Evolutionary conservation across 2,329 filamentous ascomycete species (phyloP).

Genomic region (Fusarium sp.): DNA sequence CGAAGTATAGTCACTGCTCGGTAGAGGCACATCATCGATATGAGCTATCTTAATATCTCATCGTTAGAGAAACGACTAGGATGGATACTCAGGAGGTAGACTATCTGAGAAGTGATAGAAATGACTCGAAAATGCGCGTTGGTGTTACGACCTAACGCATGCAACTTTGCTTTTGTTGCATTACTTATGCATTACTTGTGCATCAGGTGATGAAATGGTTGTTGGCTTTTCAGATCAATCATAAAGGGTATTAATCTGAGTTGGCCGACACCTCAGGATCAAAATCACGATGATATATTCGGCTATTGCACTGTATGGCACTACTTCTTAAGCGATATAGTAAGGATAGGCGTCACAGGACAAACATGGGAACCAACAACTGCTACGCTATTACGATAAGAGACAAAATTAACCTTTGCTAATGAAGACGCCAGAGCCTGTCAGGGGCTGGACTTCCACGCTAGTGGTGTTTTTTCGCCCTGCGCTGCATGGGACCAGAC

Average conservation of each 20-base stretch:
- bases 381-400: neutral
- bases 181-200: no score
- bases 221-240: neutral
- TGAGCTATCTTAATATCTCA: neutral
- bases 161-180: neutral
- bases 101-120: neutral
- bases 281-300: neutral
- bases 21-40: neutral
- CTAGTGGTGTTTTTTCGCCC: slow-evolving; percentile 30
- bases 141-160: neutral
- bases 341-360: slow-evolving; percentile 12
- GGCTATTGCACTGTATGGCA: slow-evolving; percentile 7
- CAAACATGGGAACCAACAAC: slow-evolving; percentile 1
- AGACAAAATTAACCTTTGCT: slow-evolving; percentile 6
- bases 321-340: slow-evolving; percentile 16
- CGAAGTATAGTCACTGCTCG: neutral
- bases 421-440: neutral
- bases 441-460: slow-evolving; percentile 2
- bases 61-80: neutral
- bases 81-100: neutral
- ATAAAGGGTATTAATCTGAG: neutral
- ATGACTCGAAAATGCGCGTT: neutral
- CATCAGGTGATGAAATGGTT: no score
- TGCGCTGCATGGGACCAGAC: slow-evolving; percentile 18
- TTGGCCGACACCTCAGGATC: slow-evolving; percentile 4